These are phyloP conservation scores for Colletotrichum gloeosporioides DNA, from an alignment of 2,329 filamentous ascomycete species.

Conservation along the genomic window DNA sequence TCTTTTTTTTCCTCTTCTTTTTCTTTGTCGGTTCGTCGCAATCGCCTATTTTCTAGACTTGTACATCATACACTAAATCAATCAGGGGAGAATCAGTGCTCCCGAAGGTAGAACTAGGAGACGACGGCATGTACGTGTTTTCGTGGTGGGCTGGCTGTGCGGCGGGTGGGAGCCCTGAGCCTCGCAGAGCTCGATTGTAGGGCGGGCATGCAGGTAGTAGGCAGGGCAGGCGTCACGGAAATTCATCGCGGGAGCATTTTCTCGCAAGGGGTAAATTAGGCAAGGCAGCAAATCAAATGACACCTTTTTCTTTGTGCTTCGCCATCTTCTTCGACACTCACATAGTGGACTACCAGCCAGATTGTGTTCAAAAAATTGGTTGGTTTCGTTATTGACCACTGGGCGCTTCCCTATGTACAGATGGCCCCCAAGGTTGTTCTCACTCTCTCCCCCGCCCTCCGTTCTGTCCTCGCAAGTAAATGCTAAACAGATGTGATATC, in stretches of 20 bases:
- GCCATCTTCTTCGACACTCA: background rate
- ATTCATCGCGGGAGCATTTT: background rate
- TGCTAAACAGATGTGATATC: slow-evolving; percentile 11
- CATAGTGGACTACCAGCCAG: background rate
- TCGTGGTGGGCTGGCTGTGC: background rate
- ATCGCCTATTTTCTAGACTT: background rate
- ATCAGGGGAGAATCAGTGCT: background rate
- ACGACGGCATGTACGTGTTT: background rate
- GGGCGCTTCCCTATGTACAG: background rate
- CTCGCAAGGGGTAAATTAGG: background rate
- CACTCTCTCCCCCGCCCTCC: background rate
- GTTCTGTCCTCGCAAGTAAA: background rate
- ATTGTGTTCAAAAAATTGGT: background rate
- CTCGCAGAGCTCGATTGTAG: background rate
- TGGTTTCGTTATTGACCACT: background rate
- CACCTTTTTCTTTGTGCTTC: background rate
- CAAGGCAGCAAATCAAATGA: background rate
- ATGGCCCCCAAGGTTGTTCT: background rate
- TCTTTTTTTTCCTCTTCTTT: background rate
- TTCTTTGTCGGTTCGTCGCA: background rate
- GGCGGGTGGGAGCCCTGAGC: background rate
- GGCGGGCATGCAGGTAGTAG: background rate
- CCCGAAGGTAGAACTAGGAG: background rate
- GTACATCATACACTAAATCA: slow-evolving; percentile 4
- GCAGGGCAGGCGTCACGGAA: background rate